Evolutionary conservation across 164 flowering plant species (phyloP).

Genomic region (Kalanchoe fedtschenkoi): DNA sequence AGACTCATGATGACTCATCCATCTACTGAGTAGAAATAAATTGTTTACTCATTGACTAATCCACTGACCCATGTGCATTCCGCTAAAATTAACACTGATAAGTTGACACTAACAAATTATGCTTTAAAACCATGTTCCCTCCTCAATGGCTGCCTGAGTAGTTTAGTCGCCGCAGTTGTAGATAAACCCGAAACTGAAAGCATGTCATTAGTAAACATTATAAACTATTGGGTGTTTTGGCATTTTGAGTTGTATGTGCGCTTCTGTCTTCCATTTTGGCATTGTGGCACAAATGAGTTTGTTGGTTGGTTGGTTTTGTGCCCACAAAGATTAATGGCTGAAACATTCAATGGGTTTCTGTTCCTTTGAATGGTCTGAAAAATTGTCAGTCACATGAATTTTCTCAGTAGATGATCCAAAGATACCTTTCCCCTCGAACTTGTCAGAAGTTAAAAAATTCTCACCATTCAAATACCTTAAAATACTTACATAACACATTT

Average conservation of each 20-base stretch:
- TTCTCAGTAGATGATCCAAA: not conserved
- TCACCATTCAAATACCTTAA: not conserved
- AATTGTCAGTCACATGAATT: constrained; percentile 1
- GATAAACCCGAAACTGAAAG: not conserved
- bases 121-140: not conserved
- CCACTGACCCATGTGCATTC: too few species aligned
- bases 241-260: not conserved
- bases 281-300: not conserved
- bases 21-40: too few species aligned
- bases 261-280: not conserved
- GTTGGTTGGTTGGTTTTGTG: not conserved
- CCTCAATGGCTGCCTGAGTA: not conserved
- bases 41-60: too few species aligned
- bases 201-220: not conserved
- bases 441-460: not conserved
- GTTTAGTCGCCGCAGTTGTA: not conserved
- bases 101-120: not conserved
- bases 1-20: too few species aligned
- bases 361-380: not conserved
- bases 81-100: too few species aligned
- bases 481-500: not conserved
- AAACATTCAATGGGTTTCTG: not conserved
- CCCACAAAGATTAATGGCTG: not conserved
- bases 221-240: not conserved
- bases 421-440: not conserved